Evolutionary conservation across 2,329 filamentous ascomycete species (phyloP).

Genomic region (Fusarium albidum): DNA sequence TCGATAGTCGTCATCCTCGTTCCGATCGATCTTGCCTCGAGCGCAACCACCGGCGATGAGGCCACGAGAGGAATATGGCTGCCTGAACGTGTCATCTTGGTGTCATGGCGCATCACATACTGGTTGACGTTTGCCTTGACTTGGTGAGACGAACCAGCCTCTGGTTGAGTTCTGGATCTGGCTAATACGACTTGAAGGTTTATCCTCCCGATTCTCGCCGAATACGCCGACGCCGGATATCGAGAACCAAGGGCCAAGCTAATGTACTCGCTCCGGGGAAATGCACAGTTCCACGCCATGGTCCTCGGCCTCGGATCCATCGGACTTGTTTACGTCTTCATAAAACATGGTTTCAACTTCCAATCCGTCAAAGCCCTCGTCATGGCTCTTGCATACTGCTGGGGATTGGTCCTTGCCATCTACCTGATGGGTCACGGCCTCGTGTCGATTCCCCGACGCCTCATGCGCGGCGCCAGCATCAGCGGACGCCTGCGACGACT

Average conservation of each 20-base stretch:
- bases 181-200: constrained; percentile 63
- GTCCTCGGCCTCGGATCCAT: constrained; percentile 74
- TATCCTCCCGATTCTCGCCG: constrained; percentile 89
- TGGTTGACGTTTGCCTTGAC: constrained; percentile 97
- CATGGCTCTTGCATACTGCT: constrained; percentile 95
- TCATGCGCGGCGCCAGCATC: constrained; percentile 82
- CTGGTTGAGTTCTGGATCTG: neutral
- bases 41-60: constrained; percentile 75
- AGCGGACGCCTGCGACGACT: constrained; percentile 77
- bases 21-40: constrained; percentile 94
- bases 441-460: constrained; percentile 83
- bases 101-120: constrained; percentile 94
- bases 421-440: constrained; percentile 98
- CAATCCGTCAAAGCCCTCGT: constrained; percentile 81
- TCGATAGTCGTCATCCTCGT: constrained; percentile 91
- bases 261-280: constrained; percentile 84
- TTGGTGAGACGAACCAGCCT: constrained; percentile 68
- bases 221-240: constrained; percentile 95
- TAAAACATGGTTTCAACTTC: constrained; percentile 77
- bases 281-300: constrained; percentile 88
- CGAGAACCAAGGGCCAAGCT: constrained; percentile 83
- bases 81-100: constrained; percentile 77
- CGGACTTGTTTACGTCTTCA: constrained; percentile 84
- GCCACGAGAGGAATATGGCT: constrained; percentile 86
- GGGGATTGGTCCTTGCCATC: constrained; percentile 89